Evolutionary conservation across 2,329 filamentous ascomycete species (phyloP).

Genomic region (Aspergillus neoniger): DNA sequence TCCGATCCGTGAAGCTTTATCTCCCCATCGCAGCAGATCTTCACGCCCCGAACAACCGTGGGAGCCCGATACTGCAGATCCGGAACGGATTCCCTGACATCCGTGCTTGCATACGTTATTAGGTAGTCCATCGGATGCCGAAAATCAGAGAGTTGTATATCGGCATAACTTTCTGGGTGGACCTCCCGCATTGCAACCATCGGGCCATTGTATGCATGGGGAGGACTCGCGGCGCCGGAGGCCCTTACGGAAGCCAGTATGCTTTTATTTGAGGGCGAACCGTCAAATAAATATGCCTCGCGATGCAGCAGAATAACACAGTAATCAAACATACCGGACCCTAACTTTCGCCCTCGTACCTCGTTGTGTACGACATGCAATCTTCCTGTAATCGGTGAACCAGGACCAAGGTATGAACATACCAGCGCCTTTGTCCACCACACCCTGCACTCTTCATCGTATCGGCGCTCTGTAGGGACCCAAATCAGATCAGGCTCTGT

Average conservation of each 20-base stretch:
- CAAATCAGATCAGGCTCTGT: slow-evolving; percentile 9
- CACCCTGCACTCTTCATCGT: background rate
- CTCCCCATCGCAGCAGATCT: slow-evolving; percentile 6
- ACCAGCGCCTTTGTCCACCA: background rate
- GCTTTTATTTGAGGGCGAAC: slow-evolving; percentile 1
- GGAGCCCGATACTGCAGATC: background rate
- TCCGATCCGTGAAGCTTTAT: slow-evolving; percentile 2
- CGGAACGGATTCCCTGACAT: background rate
- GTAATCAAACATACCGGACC: background rate
- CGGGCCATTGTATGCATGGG: slow-evolving; percentile 1
- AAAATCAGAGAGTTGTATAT: slow-evolving; percentile 13
- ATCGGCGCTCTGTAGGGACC: background rate
- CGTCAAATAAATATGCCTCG: background rate
- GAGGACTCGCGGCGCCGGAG: background rate
- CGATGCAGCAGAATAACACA: background rate
- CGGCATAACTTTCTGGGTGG: background rate
- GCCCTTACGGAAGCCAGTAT: slow-evolving; percentile 1
- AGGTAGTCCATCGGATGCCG: slow-evolving; percentile 12
- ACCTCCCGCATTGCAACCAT: slow-evolving; percentile 8
- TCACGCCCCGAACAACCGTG: background rate
- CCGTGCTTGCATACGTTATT: background rate
- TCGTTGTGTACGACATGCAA: background rate
- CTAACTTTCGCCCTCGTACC: background rate
- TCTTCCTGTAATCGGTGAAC: background rate
- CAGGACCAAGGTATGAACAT: background rate